phyloP scores from a whole-genome alignment of 306 rosid species.

The Mucuna pruriens region DNA sequence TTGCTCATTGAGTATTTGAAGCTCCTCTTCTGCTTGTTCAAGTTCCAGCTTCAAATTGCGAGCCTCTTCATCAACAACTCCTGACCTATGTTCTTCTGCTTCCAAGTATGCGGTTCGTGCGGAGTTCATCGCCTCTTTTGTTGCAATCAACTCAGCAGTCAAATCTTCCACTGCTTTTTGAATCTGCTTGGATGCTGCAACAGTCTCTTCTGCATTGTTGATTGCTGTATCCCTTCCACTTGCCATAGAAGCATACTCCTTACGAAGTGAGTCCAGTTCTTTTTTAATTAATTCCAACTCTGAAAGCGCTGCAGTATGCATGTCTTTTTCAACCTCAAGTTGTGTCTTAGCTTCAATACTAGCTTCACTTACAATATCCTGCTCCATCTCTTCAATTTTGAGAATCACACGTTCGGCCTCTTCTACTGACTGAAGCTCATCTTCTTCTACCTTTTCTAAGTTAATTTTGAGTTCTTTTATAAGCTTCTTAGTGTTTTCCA shows the following conservation, averaged over 20 bases:
- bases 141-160: constrained; percentile 68
- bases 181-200: constrained; percentile 73
- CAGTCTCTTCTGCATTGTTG: constrained; percentile 72
- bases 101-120: constrained; percentile 61
- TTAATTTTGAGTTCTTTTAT: constrained; percentile 68
- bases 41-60: constrained; percentile 68
- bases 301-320: constrained; percentile 59
- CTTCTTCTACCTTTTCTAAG: constrained; percentile 73
- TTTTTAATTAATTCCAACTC: constrained; percentile 64
- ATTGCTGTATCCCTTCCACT: constrained; percentile 66
- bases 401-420: constrained; percentile 70
- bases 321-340: constrained; percentile 72
- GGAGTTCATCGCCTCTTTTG: constrained; percentile 70
- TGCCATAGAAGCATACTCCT: constrained; percentile 67
- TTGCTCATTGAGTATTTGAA: constrained; percentile 64
- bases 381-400: constrained; percentile 88
- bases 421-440: constrained; percentile 70
- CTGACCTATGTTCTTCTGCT: constrained; percentile 70
- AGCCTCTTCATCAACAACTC: constrained; percentile 65
- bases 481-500: constrained; percentile 77
- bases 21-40: constrained; percentile 73
- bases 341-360: constrained; percentile 84
- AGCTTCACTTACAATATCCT: constrained; percentile 81
- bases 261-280: constrained; percentile 62
- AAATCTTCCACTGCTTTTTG: constrained; percentile 78